These are phyloP conservation scores for Claviceps fusiformis DNA, from an alignment of 2,329 filamentous ascomycete species.

Conservation along the genomic window DNA sequence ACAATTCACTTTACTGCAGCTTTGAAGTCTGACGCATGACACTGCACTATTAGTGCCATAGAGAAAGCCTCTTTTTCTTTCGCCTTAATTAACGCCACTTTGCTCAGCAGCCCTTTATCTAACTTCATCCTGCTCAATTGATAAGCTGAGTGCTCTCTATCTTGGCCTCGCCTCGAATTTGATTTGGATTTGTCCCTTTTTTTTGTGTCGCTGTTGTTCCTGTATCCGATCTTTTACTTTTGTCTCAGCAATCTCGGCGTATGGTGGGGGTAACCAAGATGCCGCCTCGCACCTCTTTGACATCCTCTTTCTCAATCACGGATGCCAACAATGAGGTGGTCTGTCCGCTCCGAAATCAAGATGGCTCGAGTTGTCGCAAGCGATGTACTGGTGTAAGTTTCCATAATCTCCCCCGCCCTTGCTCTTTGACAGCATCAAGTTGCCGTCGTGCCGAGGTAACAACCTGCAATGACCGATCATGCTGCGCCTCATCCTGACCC, in stretches of 20 bases:
- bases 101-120: conserved; percentile 14
- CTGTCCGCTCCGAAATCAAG: conserved; percentile 88
- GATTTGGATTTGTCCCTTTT: neutral
- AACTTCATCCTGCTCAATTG: conserved; percentile 19
- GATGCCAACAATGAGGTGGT: conserved; percentile 93
- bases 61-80: neutral
- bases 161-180: neutral
- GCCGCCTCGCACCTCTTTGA: conserved; percentile 79
- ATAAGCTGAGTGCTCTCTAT: conserved; percentile 8
- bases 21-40: neutral
- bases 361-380: conserved; percentile 94
- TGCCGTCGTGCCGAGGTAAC: neutral
- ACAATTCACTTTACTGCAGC: neutral
- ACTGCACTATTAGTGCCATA: neutral
- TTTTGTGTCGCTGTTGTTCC: neutral
- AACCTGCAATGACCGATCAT: neutral
- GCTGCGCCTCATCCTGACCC: neutral
- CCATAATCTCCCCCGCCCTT: neutral
- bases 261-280: conserved; percentile 50
- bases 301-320: conserved; percentile 81
- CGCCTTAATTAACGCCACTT: conserved; percentile 3
- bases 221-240: conserved; percentile 6
- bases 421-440: neutral
- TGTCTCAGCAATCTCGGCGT: neutral
- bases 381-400: conserved; percentile 90